Percentiles rank a stretch among this genome's conserved stretches.
phyloP scores from a whole-genome alignment of 2,329 filamentous ascomycete species.

The Fusarium sp. region DNA sequence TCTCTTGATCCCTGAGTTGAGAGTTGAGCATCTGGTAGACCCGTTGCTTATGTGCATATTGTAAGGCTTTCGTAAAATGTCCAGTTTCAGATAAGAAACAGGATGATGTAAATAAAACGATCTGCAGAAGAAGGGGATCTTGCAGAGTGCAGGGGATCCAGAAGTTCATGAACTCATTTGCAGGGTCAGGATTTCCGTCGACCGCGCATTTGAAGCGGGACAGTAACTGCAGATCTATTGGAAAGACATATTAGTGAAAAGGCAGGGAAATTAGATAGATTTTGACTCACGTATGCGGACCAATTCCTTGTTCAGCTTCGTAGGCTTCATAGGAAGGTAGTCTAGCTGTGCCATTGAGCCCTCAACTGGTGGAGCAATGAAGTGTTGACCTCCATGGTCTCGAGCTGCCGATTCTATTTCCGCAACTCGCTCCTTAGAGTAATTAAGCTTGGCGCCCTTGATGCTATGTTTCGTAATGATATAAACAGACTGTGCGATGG shows the following conservation, averaged over 20 bases:
- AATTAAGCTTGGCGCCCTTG: slow-evolving; percentile 48
- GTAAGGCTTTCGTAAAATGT: slow-evolving; percentile 59
- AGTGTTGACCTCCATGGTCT: slow-evolving; percentile 31
- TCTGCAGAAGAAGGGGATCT: slow-evolving; percentile 63
- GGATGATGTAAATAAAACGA: slow-evolving; percentile 64
- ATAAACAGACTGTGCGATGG: slow-evolving; percentile 48
- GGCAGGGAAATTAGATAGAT: too few relatives aligned
- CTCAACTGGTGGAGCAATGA: slow-evolving; percentile 43
- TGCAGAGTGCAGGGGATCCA: slow-evolving; percentile 64
- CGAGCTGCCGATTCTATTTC: slow-evolving; percentile 18
- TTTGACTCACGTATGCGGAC: slow-evolving; percentile 60
- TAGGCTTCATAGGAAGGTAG: slow-evolving; percentile 58
- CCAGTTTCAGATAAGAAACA: slow-evolving; percentile 66
- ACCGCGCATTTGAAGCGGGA: slow-evolving; percentile 65
- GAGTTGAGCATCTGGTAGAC: slow-evolving; percentile 63
- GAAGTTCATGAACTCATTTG: slow-evolving; percentile 61
- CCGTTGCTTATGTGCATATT: slow-evolving; percentile 59
- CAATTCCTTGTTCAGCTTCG: slow-evolving; percentile 62
- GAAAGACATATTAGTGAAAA: neutral
- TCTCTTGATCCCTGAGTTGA: slow-evolving; percentile 56
- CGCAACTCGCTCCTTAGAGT: slow-evolving; percentile 48
- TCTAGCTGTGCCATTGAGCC: slow-evolving; percentile 54
- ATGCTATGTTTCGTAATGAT: slow-evolving; percentile 51
- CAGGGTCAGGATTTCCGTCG: slow-evolving; percentile 61
- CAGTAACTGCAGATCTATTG: slow-evolving; percentile 61